Evolutionary conservation across 208 protist genomes (phyloP).

Genomic region (Crithidia fasciculata): DNA sequence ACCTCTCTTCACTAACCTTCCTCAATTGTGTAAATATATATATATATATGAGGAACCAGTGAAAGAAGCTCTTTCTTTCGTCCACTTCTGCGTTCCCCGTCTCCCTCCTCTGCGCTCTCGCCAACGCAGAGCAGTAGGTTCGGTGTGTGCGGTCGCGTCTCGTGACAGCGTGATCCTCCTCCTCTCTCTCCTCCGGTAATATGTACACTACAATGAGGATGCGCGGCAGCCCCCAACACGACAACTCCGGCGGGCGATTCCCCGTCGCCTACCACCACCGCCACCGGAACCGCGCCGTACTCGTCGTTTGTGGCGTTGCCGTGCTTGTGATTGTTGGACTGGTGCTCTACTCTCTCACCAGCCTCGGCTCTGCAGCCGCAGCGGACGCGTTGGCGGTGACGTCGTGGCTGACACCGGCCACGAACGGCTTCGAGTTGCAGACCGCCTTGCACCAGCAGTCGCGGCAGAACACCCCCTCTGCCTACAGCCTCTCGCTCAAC

Average conservation of each 20-base stretch:
- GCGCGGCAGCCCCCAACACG: too few relatives aligned
- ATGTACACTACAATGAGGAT: too few relatives aligned
- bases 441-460: constrained; percentile 2
- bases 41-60: background rate
- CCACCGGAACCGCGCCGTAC: too few relatives aligned
- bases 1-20: background rate
- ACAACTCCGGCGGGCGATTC: too few relatives aligned
- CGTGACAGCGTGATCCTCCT: too few relatives aligned
- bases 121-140: too few relatives aligned
- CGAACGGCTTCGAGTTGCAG: constrained; percentile 11
- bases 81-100: too few relatives aligned
- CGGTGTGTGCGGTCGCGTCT: too few relatives aligned
- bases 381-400: background rate
- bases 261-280: too few relatives aligned
- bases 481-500: constrained; percentile 23
- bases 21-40: background rate
- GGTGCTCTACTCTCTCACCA: constrained; percentile 6
- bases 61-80: too few relatives aligned
- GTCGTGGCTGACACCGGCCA: constrained; percentile 9
- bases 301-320: background rate
- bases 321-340: background rate
- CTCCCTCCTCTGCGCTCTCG: too few relatives aligned
- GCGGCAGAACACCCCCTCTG: constrained; percentile 18
- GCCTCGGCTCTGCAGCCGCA: background rate
- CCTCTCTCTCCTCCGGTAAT: too few relatives aligned